These are phyloP conservation scores for Phialocephala sp. DNA, from an alignment of 2,329 filamentous ascomycete genomes.

Conservation along the genomic window DNA sequence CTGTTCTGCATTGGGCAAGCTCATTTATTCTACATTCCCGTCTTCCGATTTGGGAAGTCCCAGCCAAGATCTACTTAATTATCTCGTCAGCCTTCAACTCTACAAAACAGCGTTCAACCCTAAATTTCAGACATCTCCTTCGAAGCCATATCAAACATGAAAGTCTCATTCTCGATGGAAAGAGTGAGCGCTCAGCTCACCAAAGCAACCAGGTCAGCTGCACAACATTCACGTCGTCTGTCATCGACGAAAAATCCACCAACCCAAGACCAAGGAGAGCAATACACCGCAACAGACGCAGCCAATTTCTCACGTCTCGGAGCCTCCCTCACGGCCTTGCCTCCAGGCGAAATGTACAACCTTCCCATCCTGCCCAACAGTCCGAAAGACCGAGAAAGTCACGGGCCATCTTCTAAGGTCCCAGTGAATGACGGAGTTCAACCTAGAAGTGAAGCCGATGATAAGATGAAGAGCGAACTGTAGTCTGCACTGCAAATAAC, in stretches of 20 bases:
- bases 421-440: not conserved
- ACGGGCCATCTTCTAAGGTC: not conserved
- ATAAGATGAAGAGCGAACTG: not conserved
- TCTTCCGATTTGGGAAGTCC: not conserved
- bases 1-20: not conserved
- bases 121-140: not conserved
- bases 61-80: not conserved
- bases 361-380: not conserved
- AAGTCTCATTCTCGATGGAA: not conserved
- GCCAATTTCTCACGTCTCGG: slow-evolving; percentile 18
- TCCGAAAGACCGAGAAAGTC: not conserved
- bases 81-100: not conserved
- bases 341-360: slow-evolving; percentile 30
- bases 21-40: not conserved
- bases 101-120: not conserved
- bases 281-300: slow-evolving; percentile 18
- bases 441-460: not conserved
- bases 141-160: not conserved
- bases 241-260: not conserved
- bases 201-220: not conserved
- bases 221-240: not conserved
- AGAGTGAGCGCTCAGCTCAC: slow-evolving; percentile 1
- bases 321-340: slow-evolving; percentile 13
- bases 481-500: not conserved
- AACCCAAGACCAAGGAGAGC: not conserved